Conservation (phyloP, 2,329 filamentous ascomycete genomes). For the Dactylellina leptospora region DNA sequence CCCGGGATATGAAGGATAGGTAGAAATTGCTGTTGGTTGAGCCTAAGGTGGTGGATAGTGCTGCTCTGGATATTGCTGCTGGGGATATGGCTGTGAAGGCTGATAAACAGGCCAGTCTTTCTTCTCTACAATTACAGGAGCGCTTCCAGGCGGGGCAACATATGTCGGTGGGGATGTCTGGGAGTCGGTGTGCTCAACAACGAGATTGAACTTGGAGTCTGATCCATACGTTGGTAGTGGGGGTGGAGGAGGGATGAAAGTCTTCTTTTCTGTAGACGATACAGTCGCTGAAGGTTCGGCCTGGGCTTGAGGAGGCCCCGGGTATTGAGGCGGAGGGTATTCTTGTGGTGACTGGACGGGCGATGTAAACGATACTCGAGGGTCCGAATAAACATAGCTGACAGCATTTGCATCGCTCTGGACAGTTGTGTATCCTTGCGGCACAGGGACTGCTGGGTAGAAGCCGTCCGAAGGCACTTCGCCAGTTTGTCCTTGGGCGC, state of each 20-base stretch:
- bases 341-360: neutral
- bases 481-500: neutral
- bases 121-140: slow-evolving; percentile 15
- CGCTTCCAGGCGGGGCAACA: slow-evolving; percentile 10
- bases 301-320: neutral
- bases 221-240: neutral
- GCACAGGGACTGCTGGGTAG: slow-evolving; percentile 35
- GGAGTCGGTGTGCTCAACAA: neutral
- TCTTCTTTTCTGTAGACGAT: slow-evolving; percentile 11
- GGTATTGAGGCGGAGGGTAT: slow-evolving; percentile 38
- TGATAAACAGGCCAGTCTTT: neutral
- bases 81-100: slow-evolving; percentile 6
- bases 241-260: neutral
- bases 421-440: slow-evolving; percentile 13
- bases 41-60: slow-evolving; percentile 22
- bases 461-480: slow-evolving; percentile 26
- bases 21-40: slow-evolving; percentile 3
- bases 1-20: slow-evolving; percentile 42
- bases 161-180: slow-evolving; percentile 7
- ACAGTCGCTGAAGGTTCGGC: neutral
- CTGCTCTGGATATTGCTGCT: slow-evolving; percentile 12
- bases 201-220: slow-evolving; percentile 24
- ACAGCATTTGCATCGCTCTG: slow-evolving; percentile 1
- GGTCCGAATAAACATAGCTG: neutral
- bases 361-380: neutral